phyloP scores from a whole-genome alignment of 2,329 filamentous ascomycete genomes.

The Purpureocillium lavendulum region DNA sequence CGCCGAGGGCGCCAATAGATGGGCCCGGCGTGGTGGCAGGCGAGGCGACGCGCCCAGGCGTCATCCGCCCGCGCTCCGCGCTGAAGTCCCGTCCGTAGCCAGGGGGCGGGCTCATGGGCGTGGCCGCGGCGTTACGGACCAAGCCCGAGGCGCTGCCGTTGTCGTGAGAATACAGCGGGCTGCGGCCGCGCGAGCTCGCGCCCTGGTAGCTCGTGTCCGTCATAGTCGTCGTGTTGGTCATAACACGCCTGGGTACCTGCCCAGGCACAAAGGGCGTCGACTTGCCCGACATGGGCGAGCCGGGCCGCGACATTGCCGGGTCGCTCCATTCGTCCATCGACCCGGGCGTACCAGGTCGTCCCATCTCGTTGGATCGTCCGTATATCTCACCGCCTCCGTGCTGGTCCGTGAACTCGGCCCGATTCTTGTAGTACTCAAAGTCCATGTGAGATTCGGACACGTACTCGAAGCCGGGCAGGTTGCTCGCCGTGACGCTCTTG shows the following conservation, averaged over 20 bases:
- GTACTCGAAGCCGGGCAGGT: conserved; percentile 73
- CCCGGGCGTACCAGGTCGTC: conserved; percentile 53
- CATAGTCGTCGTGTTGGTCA: conserved; percentile 9
- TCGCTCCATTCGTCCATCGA: conserved; percentile 38
- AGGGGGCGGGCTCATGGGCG: conserved; percentile 32
- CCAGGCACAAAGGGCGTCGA: conserved; percentile 25
- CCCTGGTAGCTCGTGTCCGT: conserved; percentile 20
- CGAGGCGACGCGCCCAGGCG: conserved; percentile 11
- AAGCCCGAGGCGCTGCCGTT: conserved; percentile 48
- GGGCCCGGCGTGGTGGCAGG: conserved; percentile 25
- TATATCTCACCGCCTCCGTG: conserved; percentile 70
- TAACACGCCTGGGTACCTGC: conserved; percentile 14
- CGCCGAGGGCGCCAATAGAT: conserved; percentile 43
- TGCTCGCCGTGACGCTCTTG: conserved; percentile 25
- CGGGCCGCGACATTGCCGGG: conserved; percentile 35
- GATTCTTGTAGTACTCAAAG: conserved; percentile 86
- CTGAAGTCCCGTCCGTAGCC: conserved; percentile 13
- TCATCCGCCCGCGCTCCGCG: conserved; percentile 16
- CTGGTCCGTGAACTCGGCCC: conserved; percentile 78
- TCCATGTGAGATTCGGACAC: conserved; percentile 81
- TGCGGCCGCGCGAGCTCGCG: conserved; percentile 25
- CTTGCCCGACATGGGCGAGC: conserved; percentile 32
- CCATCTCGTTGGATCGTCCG: conserved; percentile 49
- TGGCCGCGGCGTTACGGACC: conserved; percentile 42
- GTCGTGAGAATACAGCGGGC: conserved; percentile 39